Evolutionary conservation across 306 rosid species (phyloP), one percentile per base, ranked within the genome.

Genomic region (Quercus aquifolioides): DNA sequence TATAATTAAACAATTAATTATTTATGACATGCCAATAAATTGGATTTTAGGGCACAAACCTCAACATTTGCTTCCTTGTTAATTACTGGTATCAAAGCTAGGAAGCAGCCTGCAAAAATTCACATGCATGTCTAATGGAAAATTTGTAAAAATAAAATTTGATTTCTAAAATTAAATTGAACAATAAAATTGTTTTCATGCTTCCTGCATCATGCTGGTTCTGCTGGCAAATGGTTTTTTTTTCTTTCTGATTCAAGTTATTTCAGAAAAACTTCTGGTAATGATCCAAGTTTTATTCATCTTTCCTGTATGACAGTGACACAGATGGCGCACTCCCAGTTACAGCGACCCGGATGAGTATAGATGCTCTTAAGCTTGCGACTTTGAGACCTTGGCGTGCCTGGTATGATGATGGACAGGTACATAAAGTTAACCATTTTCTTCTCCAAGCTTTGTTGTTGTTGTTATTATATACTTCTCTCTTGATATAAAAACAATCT

Each of bases 401-500:
- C 58, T 94, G 98, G 98, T 94, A 94, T 14, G 90, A 88, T 51
- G 92, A 85, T 51, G 90, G 85, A 14, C 88, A 89, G 90, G 97
- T 92, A 85, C 73, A 56, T 43, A 55, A 64, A 28, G 43, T 64
- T 64, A 11, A 76, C 38, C 31, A 6, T 60, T 70, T n/a, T n/a
- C n/a, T n/a, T n/a, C n/a, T 19, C n/a, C 10, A 12, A 10, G 5
- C 13, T 73, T 59, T 28, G 11, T 15, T 68, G n/a, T 69, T 28
- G 8, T 62, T 73, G 46, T 63, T 35, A 20, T 78, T n/a, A n/a
- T n/a, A 9, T 38, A 43, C 72, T 51, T 23, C 21, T 71, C 10
- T 43, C 31, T 49, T 46, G 33, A 49, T 19, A 25, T 52, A 15
- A 72, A 28, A 72, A 15, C 43, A 72, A 51, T 26, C 14, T 13